Evolutionary conservation across 805 yeast genomes (phyloP), one percentile per base, ranked within the genome.

Genomic region (Kodamaea leandrae): DNA sequence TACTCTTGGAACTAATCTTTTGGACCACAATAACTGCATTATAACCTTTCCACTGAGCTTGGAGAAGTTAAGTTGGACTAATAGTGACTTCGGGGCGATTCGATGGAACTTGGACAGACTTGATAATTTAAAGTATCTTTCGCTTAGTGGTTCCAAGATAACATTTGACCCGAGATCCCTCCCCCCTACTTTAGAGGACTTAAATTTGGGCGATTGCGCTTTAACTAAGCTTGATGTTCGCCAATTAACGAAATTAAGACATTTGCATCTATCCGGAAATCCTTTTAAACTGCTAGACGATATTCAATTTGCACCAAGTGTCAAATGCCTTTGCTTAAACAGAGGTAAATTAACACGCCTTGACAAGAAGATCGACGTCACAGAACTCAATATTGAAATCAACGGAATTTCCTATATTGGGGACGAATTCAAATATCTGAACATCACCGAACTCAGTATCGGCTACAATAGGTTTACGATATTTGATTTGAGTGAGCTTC

Each of bases 221-320:
- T 13, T 35, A 4, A 13, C 10, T 17, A 6, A 13, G 3, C 15
- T 35, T n/a, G 37, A 35, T 25, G 37, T 35, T 17, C 4, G 8
- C 10, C 7, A 35, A 13, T n/a, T 26, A 12, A 25, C 21, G 12
- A 12, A 16, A 17, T 35, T 35, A 23, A 24, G 16, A 6, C 37
- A 35, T 30, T 35, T 35, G 18, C 37, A 35, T 10, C 9, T 35
- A 16, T 15, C 21, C 7, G 37, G 30, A 2, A 35, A 35, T 18
- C 24, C 24, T 16, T 7, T 35, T 12, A 13, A 7, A 6, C 23
- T 7, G 30, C 13, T 26, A 30, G 23, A 35, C 9, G 30, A 24
- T 4, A 3, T 35, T 5, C 6, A 35, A 14, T n/a, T 24, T 4
- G 25, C 37, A 15, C 21, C 29, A 5, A 20, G 29, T 4, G 16